Base-by-base conservation (phyloP, 495 filamentous ascomycete species). In the Podospora conica region DNA sequence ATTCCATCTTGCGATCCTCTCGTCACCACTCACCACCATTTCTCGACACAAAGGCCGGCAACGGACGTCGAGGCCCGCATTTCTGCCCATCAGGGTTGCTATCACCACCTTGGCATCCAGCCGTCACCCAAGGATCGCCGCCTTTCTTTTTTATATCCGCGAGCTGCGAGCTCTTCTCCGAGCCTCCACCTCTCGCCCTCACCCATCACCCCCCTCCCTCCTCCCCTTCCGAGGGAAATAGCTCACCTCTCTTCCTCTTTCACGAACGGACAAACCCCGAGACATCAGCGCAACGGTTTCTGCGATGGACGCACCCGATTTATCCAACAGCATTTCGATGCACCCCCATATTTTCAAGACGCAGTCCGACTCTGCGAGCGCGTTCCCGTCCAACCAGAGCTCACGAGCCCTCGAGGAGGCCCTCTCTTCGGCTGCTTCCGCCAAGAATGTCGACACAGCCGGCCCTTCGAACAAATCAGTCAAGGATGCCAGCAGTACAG, bases 311-410 rank as follows among this genome's bases (percentile, higher is more conserved):
- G 24, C 21, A 54, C 75, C 73, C 3, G 79, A 81, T 63, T 70
- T 79, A 10, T 74, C 73, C 21, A 70, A 74, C 66, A 80, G 70
- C 68, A 81, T 81, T 12, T 76, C 79, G 24, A 68, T 78, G 69
- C 77, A 79, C 56, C 78, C 78, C 29, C 78, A 79, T 56, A 79
- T 82, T 20, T 83, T 84, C 70, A 77, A 77, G 65, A 71, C 77
- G 3, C 79, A 85, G 67, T 73, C 76, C 12, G 73, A 81, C 22
- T 65, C 70, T 22, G 65, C 69, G 12, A 73, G 65, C 65, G 61
- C 69, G 10, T 61, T 69, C 20, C 54, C 70, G 18, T 21, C 64
- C 25, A 8, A 64, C 40, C 61, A 29, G 23, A 55, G 54, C 11
- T 61, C 54, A 18, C 40, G 40, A 27, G 54, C 29, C n/a, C n/a